phyloP scores from a whole-genome alignment of 2,329 filamentous ascomycete species.

The Neophaeococcomyces aloes region DNA sequence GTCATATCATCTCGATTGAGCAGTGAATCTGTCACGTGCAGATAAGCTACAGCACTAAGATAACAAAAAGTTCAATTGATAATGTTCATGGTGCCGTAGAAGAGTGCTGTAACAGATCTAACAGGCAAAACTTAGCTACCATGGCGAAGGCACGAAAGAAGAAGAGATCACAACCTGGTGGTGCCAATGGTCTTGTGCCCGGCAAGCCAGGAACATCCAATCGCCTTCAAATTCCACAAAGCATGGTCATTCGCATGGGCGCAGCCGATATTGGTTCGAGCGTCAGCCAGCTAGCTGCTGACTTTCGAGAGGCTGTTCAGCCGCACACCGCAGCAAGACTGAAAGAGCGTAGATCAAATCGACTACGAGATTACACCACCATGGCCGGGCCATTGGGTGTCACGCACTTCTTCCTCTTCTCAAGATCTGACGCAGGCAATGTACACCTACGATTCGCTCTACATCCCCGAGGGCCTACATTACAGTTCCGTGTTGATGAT shows the following conservation, averaged over 20 bases:
- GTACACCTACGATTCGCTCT: conserved; percentile 82
- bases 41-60: background rate
- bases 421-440: conserved; percentile 77
- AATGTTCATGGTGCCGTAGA: background rate
- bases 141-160: conserved; percentile 79
- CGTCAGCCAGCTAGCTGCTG: conserved; percentile 80
- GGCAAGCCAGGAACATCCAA: conserved; percentile 49
- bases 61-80: conserved; percentile 2
- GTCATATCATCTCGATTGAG: too few species aligned
- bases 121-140: background rate
- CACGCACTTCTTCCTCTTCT: conserved; percentile 86
- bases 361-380: conserved; percentile 79
- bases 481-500: conserved; percentile 88
- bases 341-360: conserved; percentile 82
- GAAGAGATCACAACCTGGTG: conserved; percentile 65
- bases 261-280: conserved; percentile 86
- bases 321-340: conserved; percentile 81
- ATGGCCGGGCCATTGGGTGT: conserved; percentile 95
- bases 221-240: conserved; percentile 60
- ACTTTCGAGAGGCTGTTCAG: conserved; percentile 91
- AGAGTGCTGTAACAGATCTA: background rate
- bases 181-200: conserved; percentile 43
- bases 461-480: conserved; percentile 79
- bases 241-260: conserved; percentile 96
- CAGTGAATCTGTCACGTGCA: background rate